Base-by-base conservation (phyloP, 306 rosid genomes). In the Cucurbita argyrosperma region DNA sequence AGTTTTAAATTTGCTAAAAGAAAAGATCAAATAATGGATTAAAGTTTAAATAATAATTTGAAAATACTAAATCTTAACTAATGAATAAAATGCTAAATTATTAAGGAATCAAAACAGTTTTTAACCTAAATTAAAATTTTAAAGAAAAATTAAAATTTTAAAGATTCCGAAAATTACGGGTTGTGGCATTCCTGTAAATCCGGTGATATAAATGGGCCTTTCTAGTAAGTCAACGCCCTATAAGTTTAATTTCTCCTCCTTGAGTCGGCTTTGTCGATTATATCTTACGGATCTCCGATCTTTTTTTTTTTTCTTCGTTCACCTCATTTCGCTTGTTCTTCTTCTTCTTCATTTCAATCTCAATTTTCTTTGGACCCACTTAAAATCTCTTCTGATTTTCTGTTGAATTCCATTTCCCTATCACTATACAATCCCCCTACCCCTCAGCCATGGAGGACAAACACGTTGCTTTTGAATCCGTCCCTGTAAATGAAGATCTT, bases 381-480 rank as follows among this genome's bases (percentile, higher is more conserved):
- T 15, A 0, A 39, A 16, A 7, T 39, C 42, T 65, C 16, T 50
- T 14, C 14, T 1, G 30, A 70, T 51, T 70, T 14, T 15, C 45
- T 16, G 9, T 70, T 35, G 47, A 70, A 30, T 50, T 40, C 35
- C 51, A 4, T 38, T 19, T n/a, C 21, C 49, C 45, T 3, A 60
- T 35, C 45, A 14, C 40, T n/a, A 26, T 26, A 5, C 6, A 18
- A 50, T 4, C 54, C 54, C 9, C 10, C 49, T 45, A 45, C 11
- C 39, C 16, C 8, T 37, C 47, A 30, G 15, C 71, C 45, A 90
- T 91, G 96, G 97, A 85, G 76, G 97, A 82, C 46, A 77, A 81
- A 42, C 54, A 67, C 50, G 80, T 77, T 47, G 82, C 85, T 75
- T 47, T 83, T 68, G 89, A 86, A 35, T 81, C 84, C 35, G 55